A percentile compares a stretch with the other conserved stretches of the same genome.
These are phyloP conservation scores for Penicillium freii DNA, from an alignment of 2,329 filamentous ascomycete species.

Conservation along the genomic window DNA sequence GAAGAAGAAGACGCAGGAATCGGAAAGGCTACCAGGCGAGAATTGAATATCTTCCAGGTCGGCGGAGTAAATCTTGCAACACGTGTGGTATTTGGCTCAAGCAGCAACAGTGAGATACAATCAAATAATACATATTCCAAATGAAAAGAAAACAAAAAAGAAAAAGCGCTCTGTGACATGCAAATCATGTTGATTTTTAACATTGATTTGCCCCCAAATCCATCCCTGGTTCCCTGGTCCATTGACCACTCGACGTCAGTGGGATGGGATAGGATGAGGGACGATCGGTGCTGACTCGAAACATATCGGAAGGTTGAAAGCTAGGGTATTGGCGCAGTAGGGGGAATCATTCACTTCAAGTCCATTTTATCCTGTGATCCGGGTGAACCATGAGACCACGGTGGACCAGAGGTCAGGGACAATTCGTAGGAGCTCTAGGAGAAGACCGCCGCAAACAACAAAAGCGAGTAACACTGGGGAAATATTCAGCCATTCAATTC, in stretches of 20 bases:
- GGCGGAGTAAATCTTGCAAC: not conserved
- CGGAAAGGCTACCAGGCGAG: not conserved
- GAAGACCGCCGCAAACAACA: conserved; percentile 59
- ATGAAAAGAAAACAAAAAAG: not conserved
- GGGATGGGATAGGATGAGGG: not conserved
- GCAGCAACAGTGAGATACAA: conserved; percentile 4
- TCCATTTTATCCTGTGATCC: conserved; percentile 20
- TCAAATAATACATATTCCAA: conserved; percentile 6
- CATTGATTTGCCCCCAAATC: not conserved
- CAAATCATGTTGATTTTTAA: not conserved
- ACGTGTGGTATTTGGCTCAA: conserved; percentile 1
- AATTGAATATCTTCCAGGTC: not conserved
- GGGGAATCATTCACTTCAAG: not conserved
- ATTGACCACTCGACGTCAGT: not conserved
- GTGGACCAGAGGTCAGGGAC: conserved; percentile 43
- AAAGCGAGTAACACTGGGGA: conserved; percentile 60
- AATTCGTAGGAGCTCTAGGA: conserved; percentile 56
- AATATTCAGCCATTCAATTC: conserved; percentile 12
- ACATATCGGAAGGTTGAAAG: not conserved
- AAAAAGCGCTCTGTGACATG: not conserved
- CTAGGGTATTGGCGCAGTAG: conserved; percentile 17
- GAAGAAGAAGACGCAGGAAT: not conserved
- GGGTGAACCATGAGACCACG: conserved; percentile 29
- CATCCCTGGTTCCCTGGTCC: not conserved
- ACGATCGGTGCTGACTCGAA: not conserved